Base-by-base conservation (phyloP, 768 basidiomycete genomes). In the Mrakia blollopis region DNA sequence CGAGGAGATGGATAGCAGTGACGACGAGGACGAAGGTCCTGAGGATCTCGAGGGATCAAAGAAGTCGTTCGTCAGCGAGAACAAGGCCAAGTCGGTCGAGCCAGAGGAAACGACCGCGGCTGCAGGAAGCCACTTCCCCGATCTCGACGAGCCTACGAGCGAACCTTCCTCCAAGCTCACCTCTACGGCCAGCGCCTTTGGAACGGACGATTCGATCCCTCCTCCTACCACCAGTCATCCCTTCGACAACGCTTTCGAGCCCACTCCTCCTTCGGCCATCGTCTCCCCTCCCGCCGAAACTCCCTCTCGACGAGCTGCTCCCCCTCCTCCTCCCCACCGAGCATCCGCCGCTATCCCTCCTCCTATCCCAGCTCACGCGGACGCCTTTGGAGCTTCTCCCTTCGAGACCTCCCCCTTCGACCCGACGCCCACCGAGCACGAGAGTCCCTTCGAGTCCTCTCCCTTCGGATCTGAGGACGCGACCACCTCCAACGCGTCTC, bases 11-110 rank as follows among this genome's bases (percentile, higher is more conserved):
- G 81, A 82, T 6, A 81, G 81, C 11, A 57, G 47, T 50, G 82
- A 82, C 37, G 82, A 83, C 32, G 83, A 83, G 69, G 81, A 82
- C 25, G 83, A 82, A 32, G 84, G 82, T 13, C 84, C 84, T 2
- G 84, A 84, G 74, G 84, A 84, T 78, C 79, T 84, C 23, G 84
- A 84, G 52, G 78, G 67, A 11, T 79, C 80, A 13, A 79, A 76
- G 28, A 78, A 74, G 71, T 50, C 57, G 9, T 52, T 68, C 50
- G 50, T n/a, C 44, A 25, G 23, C 39, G 25, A 35, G n/a, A 63
- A 61, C 47, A 65, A 69, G 71, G 78, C 74, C 28, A 75, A 73
- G 61, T 23, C 30, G 30, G 54, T 72, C 54, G 71, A 72, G 10
- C 71, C 54, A n/a, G 72, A 37, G n/a, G 63, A 67, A 32, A 28